phyloP scores from a whole-genome alignment of 2,329 filamentous ascomycete genomes.

The Monosporascus cannonballus region DNA sequence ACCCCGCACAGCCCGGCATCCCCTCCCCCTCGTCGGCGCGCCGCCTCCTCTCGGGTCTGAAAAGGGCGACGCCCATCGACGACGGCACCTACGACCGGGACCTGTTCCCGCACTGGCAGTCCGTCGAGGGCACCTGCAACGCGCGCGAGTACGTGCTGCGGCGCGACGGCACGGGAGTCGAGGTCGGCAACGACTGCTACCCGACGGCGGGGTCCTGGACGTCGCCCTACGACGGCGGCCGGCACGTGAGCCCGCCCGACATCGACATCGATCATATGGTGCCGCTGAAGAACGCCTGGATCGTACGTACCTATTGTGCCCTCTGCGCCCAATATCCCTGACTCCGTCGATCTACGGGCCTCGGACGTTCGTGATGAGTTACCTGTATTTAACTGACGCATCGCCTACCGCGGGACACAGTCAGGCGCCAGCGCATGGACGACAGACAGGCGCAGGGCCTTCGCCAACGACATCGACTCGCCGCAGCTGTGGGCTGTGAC shows the following conservation, averaged over 20 bases:
- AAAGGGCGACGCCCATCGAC: slow-evolving; percentile 48
- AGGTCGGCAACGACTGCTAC: slow-evolving; percentile 52
- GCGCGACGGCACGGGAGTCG: slow-evolving; percentile 64
- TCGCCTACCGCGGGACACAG: slow-evolving; percentile 26
- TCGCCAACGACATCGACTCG: slow-evolving; percentile 71
- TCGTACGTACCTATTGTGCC: slow-evolving; percentile 35
- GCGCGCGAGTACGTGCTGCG: slow-evolving; percentile 66
- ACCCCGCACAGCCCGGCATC: slow-evolving; percentile 46
- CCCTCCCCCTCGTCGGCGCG: slow-evolving; percentile 53
- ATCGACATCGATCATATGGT: slow-evolving; percentile 83
- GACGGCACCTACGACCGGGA: slow-evolving; percentile 56
- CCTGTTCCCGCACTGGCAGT: slow-evolving; percentile 68
- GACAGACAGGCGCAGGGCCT: slow-evolving; percentile 55
- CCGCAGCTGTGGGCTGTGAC: slow-evolving; percentile 79
- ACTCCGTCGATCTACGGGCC: too few species aligned
- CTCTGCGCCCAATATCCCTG: not conserved
- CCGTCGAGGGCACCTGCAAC: slow-evolving; percentile 61
- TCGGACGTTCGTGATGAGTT: too few species aligned
- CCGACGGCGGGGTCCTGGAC: slow-evolving; percentile 62
- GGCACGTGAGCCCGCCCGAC: slow-evolving; percentile 62
- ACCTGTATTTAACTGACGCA: not conserved
- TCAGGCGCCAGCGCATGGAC: slow-evolving; percentile 71
- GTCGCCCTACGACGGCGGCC: slow-evolving; percentile 67
- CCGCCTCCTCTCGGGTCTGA: slow-evolving; percentile 51
- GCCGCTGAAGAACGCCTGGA: slow-evolving; percentile 75